Evolutionary conservation across 495 filamentous ascomycete genomes (phyloP).

Genomic region (Parachaetomium inaequale): DNA sequence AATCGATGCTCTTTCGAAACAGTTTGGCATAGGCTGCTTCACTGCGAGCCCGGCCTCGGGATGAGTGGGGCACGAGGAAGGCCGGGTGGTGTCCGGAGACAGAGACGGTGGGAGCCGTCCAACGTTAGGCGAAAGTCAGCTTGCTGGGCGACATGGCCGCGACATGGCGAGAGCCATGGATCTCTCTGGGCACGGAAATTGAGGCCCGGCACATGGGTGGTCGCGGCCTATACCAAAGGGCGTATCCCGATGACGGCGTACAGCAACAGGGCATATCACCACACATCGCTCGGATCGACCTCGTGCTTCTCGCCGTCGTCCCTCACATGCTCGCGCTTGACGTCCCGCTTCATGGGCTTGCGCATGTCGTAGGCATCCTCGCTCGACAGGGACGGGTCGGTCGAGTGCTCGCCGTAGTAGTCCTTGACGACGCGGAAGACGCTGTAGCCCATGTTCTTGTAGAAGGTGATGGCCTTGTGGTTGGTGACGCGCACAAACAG

Average conservation of each 20-base stretch:
- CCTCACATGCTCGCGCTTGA: constrained; percentile 68
- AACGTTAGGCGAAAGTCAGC: background rate
- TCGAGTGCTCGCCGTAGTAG: constrained; percentile 74
- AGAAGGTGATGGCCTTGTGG: constrained; percentile 78
- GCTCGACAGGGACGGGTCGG: constrained; percentile 59
- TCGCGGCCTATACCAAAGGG: background rate
- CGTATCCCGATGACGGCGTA: background rate
- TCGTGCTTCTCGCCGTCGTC: constrained; percentile 76
- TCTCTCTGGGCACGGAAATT: background rate
- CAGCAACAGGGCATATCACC: constrained; percentile 43
- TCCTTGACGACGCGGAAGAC: constrained; percentile 82
- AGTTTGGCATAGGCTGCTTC: no score
- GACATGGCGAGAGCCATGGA: background rate
- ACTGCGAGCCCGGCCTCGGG: background rate
- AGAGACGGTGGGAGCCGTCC: no score
- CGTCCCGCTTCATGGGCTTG: constrained; percentile 83
- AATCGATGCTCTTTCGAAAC: background rate
- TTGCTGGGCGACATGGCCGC: background rate
- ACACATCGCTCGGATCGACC: constrained; percentile 83
- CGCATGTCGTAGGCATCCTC: constrained; percentile 97
- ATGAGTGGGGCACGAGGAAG: background rate
- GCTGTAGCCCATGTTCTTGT: constrained; percentile 83
- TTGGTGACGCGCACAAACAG: constrained; percentile 89
- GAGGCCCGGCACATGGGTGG: no score
- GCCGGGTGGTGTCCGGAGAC: background rate